Conservation (phyloP, 2,329 filamentous ascomycete genomes). For the Fusarium lyarnte region DNA sequence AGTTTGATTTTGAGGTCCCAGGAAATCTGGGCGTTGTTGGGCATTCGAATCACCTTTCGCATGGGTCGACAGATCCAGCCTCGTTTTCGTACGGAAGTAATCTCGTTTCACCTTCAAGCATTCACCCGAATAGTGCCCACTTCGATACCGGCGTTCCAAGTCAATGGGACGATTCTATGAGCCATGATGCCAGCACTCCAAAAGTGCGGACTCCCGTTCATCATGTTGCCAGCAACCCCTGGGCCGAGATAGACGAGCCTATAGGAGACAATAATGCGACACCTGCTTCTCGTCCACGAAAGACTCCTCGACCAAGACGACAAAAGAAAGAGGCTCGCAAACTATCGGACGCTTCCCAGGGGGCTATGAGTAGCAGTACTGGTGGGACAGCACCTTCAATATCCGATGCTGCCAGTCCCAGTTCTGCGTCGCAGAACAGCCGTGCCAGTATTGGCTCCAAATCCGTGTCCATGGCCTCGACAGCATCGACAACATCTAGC, state of each 20-base stretch:
- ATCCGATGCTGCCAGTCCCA: conserved; percentile 39
- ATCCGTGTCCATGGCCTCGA: conserved; percentile 36
- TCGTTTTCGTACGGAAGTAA: conserved; percentile 32
- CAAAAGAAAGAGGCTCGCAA: conserved; percentile 36
- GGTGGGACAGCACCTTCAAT: conserved; percentile 28
- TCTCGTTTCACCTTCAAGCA: conserved; percentile 39
- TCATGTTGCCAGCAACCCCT: conserved; percentile 36
- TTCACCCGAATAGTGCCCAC: conserved; percentile 32
- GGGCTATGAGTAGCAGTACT: conserved; percentile 26
- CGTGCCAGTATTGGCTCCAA: conserved; percentile 38
- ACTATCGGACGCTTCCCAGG: conserved; percentile 29
- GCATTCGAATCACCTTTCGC: conserved; percentile 33
- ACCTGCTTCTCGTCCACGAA: conserved; percentile 29
- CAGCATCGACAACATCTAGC: conserved; percentile 39
- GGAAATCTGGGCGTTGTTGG: conserved; percentile 29
- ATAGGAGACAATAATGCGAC: conserved; percentile 9
- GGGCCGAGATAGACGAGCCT: conserved; percentile 38
- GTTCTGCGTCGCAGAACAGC: conserved; percentile 39
- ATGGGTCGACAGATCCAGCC: conserved; percentile 23
- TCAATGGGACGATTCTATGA: conserved; percentile 38
- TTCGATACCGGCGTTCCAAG: conserved; percentile 25
- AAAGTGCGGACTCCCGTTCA: conserved; percentile 39
- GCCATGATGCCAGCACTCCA: conserved; percentile 38
- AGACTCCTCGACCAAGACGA: conserved; percentile 24
- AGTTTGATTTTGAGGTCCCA: conserved; percentile 40